phyloP scores from a whole-genome alignment of 257 asterid genomes.

The Catharanthus roseus region DNA sequence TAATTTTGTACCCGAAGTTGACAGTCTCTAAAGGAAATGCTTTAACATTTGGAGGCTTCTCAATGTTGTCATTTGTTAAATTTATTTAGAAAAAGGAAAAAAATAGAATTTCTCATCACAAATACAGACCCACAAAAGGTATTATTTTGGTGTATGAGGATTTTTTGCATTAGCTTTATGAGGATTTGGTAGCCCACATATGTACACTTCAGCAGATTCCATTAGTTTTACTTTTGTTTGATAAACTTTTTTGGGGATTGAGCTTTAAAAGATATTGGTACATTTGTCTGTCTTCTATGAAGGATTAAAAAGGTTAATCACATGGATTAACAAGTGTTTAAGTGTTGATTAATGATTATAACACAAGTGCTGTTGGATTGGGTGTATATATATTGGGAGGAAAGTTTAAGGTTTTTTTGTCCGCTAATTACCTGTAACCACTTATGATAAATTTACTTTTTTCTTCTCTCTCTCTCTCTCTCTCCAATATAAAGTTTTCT shows the following conservation, averaged over 20 bases:
- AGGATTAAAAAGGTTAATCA: no score
- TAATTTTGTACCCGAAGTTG: neutral
- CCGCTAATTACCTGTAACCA: neutral
- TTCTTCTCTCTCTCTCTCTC: no score
- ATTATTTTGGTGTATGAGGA: no score
- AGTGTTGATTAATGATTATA: no score
- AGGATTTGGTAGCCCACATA: neutral
- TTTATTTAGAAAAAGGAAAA: neutral
- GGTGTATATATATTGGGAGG: neutral
- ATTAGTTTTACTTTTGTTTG: neutral
- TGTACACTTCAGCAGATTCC: neutral
- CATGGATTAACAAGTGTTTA: no score
- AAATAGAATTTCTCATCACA: no score
- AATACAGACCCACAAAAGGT: neutral
- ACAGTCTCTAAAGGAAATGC: neutral
- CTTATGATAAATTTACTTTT: neutral
- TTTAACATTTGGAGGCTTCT: neutral
- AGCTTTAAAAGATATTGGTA: no score
- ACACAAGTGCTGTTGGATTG: no score
- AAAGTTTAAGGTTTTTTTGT: neutral
- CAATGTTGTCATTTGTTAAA: neutral
- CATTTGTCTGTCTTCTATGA: no score
- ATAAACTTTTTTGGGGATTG: no score
- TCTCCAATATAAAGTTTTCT: no score
- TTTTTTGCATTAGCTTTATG: no score